Evolutionary conservation across 2,329 filamentous ascomycete genomes (phyloP).

Genomic region (Fusarium buharicum): DNA sequence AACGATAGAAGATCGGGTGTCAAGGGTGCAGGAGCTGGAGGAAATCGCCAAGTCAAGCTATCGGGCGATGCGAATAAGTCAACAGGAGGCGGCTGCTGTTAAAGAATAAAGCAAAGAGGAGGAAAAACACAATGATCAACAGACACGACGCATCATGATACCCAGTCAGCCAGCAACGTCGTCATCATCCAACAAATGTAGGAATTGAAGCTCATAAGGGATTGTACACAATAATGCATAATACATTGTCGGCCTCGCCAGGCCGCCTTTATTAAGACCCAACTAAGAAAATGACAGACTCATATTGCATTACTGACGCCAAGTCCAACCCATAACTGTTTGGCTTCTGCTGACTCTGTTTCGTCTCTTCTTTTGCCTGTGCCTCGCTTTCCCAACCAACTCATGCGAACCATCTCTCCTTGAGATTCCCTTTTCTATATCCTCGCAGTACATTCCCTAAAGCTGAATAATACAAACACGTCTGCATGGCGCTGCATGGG

Average conservation of each 20-base stretch:
- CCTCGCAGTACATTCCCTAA: slow-evolving; percentile 29
- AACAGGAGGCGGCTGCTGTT: slow-evolving; percentile 61
- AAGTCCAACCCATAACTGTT: slow-evolving; percentile 39
- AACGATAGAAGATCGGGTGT: slow-evolving; percentile 93
- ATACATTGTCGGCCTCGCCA: slow-evolving; percentile 41
- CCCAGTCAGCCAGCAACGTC: slow-evolving; percentile 43
- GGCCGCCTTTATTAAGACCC: slow-evolving; percentile 33
- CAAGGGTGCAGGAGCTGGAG: slow-evolving; percentile 72
- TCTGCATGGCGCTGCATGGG: slow-evolving; percentile 21
- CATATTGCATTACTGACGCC: slow-evolving; percentile 47
- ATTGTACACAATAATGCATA: slow-evolving; percentile 51
- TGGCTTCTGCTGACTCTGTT: slow-evolving; percentile 38
- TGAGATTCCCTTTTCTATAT: slow-evolving; percentile 40
- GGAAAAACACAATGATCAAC: slow-evolving; percentile 29
- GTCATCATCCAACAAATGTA: slow-evolving; percentile 43
- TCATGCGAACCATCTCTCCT: slow-evolving; percentile 32
- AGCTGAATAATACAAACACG: slow-evolving; percentile 29
- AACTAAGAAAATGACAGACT: slow-evolving; percentile 37
- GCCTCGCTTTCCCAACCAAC: slow-evolving; percentile 38
- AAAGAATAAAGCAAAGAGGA: slow-evolving; percentile 36
- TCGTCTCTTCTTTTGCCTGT: slow-evolving; percentile 36
- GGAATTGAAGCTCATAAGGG: slow-evolving; percentile 41
- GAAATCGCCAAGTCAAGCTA: slow-evolving; percentile 60
- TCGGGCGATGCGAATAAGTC: slow-evolving; percentile 54
- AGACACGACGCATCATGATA: slow-evolving; percentile 48